Conservation (phyloP, 257 asterid species). For the Solanum paucissectum region DNA sequence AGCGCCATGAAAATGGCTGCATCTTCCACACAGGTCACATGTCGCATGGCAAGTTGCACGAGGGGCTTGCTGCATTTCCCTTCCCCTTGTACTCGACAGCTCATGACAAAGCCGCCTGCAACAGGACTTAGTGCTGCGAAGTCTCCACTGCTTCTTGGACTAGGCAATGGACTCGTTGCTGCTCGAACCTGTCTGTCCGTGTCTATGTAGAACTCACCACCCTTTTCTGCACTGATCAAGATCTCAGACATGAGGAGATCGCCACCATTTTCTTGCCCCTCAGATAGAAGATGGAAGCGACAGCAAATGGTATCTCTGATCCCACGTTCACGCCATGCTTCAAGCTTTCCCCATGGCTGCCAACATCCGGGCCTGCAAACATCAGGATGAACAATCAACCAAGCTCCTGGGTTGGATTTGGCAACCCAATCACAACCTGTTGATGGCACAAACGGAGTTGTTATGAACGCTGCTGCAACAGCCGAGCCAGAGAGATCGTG, state of each 20-base stretch:
- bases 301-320: constrained; percentile 58
- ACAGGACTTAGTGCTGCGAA: constrained; percentile 51
- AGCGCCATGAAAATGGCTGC: constrained; percentile 98
- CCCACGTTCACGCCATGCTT: constrained; percentile 95
- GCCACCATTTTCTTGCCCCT: constrained; percentile 65
- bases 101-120: constrained; percentile 78
- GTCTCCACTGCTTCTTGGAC: constrained; percentile 89
- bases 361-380: constrained; percentile 65
- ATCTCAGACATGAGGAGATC: constrained; percentile 71
- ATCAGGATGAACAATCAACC: constrained; percentile 86
- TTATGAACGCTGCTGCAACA: constrained; percentile 91
- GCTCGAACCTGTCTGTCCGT: constrained; percentile 55
- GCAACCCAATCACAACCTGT: constrained; percentile 96
- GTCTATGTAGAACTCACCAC: constrained; percentile 84
- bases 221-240: constrained; percentile 64
- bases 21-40: constrained; percentile 84
- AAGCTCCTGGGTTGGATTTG: constrained; percentile 95
- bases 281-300: constrained; percentile 73
- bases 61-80: constrained; percentile 76
- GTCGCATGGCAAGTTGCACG: constrained; percentile 84
- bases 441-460: constrained; percentile 92
- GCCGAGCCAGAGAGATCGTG: constrained; percentile 96
- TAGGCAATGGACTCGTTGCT: constrained; percentile 48
- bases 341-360: constrained; percentile 99
- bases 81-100: constrained; percentile 79